Base-by-base conservation (phyloP, 108 stramenopile species). In the Tribonema minus region DNA sequence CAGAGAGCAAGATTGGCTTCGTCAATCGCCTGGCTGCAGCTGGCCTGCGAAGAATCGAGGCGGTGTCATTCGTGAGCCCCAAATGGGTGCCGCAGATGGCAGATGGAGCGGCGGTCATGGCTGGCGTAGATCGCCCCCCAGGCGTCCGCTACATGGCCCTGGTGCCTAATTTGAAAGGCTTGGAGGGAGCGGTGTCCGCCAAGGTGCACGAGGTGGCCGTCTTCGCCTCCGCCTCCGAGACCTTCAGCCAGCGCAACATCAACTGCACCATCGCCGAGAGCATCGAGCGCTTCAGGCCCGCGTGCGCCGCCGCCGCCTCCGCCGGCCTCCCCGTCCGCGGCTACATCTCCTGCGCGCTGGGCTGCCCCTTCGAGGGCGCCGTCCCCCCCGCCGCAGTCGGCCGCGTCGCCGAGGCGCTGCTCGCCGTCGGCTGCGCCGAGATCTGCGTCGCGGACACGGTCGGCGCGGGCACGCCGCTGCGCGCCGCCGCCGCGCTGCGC, bases 1-100 rank as follows among this genome's bases (percentile, higher is more conserved):
- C 87, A 6, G 72, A 84, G 30, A 69, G 84, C 54, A 92, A 92
- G 76, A 46, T 76, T 7, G 66, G 38, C 33, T 67, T 58, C 41
- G 33, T 76, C 3, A 75, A 72, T 5, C 76, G 64, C 15, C 77
- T 95, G 64, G 71, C 84, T 28, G 61, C 82, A 0, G 89, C 92
- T 4, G 94, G 94, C 0, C 88, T 90, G 32, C 63, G 62, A 6
- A 58, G 54, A 58, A 88, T 95, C 58, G 94, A 95, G 86, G 87
- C 89, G 1, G 90, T 90, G 29, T 60, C 88, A 6, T 93, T 93
- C 71, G 94, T 95, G 2, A 91, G 91, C 27, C 91, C 92, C n/a
- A 92, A 91, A 77, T 92, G 91, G 91, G 91, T 95, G 30, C 94
- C 92, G 0, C 86, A 88, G 67, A 95, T 95, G 94, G 91, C 89